These are phyloP conservation scores for Cladosporium austrohemisphaericum DNA, from an alignment of 2,329 filamentous ascomycete genomes.

Conservation along the genomic window DNA sequence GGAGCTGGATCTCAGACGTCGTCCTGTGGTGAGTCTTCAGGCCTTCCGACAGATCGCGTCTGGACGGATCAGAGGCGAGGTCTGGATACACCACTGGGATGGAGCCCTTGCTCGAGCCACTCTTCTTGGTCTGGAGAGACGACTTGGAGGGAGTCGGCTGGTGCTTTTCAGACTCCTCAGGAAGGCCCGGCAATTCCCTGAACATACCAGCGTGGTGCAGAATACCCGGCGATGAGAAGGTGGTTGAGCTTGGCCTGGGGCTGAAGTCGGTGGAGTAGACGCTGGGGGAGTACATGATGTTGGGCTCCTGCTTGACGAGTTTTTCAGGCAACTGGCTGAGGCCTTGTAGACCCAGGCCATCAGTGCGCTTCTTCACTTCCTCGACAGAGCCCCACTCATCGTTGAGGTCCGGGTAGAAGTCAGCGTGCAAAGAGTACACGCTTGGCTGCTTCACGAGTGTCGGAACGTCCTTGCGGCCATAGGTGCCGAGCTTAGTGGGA, in stretches of 20 bases:
- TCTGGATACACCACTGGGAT: conserved; percentile 22
- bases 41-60: not conserved
- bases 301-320: conserved; percentile 16
- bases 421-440: conserved; percentile 29
- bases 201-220: not conserved
- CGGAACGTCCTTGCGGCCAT: conserved; percentile 21
- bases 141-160: conserved; percentile 1
- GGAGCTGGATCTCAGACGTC: not conserved
- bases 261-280: conserved; percentile 22
- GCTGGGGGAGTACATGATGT: conserved; percentile 27
- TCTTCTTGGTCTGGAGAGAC: conserved; percentile 11
- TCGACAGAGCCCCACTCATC: conserved; percentile 23
- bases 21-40: conserved; percentile 1
- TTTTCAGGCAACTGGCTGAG: conserved; percentile 28
- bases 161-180: not conserved
- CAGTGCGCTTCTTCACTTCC: conserved; percentile 27
- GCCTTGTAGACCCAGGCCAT: conserved; percentile 29
- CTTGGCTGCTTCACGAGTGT: conserved; percentile 29
- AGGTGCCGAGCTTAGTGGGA: conserved; percentile 26
- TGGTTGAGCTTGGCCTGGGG: not conserved
- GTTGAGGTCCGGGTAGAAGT: conserved; percentile 26
- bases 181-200: not conserved
- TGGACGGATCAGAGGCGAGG: conserved; percentile 21
- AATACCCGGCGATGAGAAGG: not conserved
- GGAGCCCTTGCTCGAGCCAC: conserved; percentile 16